phyloP scores from a whole-genome alignment of 1,284 basidiomycete species.

The Wallemia mellicola region DNA sequence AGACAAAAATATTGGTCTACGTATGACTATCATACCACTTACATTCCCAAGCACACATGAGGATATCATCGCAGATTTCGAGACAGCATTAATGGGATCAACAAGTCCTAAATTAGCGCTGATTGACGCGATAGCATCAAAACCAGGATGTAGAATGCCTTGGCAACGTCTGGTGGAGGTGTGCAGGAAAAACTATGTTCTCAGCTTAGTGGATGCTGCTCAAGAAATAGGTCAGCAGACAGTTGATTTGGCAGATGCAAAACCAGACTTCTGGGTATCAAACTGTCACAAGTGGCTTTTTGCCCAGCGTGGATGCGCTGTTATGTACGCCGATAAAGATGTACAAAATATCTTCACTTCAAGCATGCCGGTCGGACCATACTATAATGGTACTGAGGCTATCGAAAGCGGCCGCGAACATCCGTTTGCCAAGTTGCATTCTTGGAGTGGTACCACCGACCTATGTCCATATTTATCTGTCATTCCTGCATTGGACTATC shows the following conservation, averaged over 20 bases:
- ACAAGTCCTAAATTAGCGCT: slow-evolving; percentile 27
- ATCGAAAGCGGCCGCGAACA: background rate
- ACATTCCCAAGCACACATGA: slow-evolving; percentile 33
- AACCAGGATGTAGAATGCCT: slow-evolving; percentile 39
- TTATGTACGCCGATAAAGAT: slow-evolving; percentile 8
- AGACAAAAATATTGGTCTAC: slow-evolving; percentile 27
- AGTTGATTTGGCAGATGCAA: slow-evolving; percentile 11
- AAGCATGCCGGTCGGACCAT: background rate
- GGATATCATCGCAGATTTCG: slow-evolving; percentile 27
- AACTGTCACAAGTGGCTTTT: slow-evolving; percentile 8
- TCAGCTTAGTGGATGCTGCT: slow-evolving; percentile 49
- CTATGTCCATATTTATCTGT: background rate
- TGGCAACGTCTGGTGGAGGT: slow-evolving; percentile 46
- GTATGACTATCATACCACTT: slow-evolving; percentile 23
- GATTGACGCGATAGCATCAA: slow-evolving; percentile 39
- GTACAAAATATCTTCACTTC: background rate
- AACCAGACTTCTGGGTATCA: slow-evolving; percentile 12
- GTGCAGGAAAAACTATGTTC: slow-evolving; percentile 34
- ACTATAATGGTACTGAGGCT: background rate
- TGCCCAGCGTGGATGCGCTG: slow-evolving; percentile 9
- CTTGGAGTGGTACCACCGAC: background rate
- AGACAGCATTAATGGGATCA: slow-evolving; percentile 14
- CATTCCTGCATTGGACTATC: slow-evolving; percentile 7
- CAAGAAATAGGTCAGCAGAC: slow-evolving; percentile 34
- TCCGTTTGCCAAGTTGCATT: background rate